These are phyloP conservation scores for Xylaria sp. DNA, from an alignment of 2,329 filamentous ascomycete species.

Conservation along the genomic window DNA sequence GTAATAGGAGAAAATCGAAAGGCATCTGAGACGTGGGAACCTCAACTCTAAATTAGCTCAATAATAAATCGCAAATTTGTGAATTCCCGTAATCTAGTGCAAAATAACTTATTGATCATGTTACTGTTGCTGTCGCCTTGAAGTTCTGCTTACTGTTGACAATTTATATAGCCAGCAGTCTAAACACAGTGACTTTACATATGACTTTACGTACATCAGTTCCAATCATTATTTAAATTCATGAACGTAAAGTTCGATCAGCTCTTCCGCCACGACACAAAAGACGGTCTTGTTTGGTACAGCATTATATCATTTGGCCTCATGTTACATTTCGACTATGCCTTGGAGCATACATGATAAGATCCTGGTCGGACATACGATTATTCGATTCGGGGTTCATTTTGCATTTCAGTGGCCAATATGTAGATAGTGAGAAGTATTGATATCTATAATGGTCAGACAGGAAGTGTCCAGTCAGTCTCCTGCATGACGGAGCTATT, in stretches of 20 bases:
- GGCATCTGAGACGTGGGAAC: slow-evolving; percentile 21
- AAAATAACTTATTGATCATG: background rate
- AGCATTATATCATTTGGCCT: too few relatives aligned
- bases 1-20: slow-evolving; percentile 24
- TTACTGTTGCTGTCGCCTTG: background rate
- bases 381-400: too few relatives aligned
- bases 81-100: too few relatives aligned
- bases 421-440: background rate
- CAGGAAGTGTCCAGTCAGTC: background rate
- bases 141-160: background rate
- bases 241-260: too few relatives aligned
- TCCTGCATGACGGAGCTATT: background rate
- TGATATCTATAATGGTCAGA: background rate
- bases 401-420: background rate
- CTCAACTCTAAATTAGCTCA: background rate
- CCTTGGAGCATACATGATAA: too few relatives aligned
- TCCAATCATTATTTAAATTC: too few relatives aligned
- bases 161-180: too few relatives aligned
- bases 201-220: too few relatives aligned
- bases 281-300: too few relatives aligned
- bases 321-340: too few relatives aligned
- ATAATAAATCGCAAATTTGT: slow-evolving; percentile 7
- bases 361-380: too few relatives aligned
- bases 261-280: too few relatives aligned
- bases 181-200: background rate